Conservation (phyloP, 2,329 filamentous ascomycete species). For the Xylariaceae sp. region DNA sequence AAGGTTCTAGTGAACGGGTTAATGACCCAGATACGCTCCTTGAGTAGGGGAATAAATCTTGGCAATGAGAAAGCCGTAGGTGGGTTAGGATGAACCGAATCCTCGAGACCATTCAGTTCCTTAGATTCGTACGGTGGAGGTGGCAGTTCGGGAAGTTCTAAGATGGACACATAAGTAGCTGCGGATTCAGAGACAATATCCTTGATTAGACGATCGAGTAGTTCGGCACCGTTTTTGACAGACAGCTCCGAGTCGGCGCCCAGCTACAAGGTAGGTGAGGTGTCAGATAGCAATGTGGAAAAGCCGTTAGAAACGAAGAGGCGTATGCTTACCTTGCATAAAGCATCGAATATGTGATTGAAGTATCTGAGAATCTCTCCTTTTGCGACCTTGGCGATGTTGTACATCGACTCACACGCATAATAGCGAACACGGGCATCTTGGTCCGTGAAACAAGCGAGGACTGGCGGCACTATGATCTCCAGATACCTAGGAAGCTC, state of each 20-base stretch:
- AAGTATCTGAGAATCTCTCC: constrained; percentile 96
- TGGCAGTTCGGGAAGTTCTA: constrained; percentile 51
- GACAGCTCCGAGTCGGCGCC: constrained; percentile 94
- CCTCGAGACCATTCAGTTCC: constrained; percentile 36
- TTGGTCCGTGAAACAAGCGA: constrained; percentile 97
- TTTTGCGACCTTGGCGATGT: constrained; percentile 98
- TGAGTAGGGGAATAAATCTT: constrained; percentile 86
- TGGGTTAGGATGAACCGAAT: constrained; percentile 40
- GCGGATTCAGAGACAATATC: constrained; percentile 95
- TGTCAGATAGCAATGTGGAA: not conserved
- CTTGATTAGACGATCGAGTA: constrained; percentile 90
- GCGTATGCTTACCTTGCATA: constrained; percentile 71
- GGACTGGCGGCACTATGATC: constrained; percentile 90
- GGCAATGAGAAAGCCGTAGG: constrained; percentile 89
- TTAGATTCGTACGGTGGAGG: constrained; percentile 44
- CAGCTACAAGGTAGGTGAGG: constrained; percentile 52
- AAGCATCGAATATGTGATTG: constrained; percentile 95
- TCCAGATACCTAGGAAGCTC: constrained; percentile 89
- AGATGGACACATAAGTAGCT: constrained; percentile 86
- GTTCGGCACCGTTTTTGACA: constrained; percentile 95
- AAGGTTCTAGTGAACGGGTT: constrained; percentile 95
- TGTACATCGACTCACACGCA: constrained; percentile 99
- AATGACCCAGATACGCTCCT: constrained; percentile 89
- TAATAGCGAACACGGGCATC: constrained; percentile 97
- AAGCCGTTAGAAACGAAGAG: not conserved